Conservation (phyloP, 208 protist genomes). For the Naegleria fowleri region DNA sequence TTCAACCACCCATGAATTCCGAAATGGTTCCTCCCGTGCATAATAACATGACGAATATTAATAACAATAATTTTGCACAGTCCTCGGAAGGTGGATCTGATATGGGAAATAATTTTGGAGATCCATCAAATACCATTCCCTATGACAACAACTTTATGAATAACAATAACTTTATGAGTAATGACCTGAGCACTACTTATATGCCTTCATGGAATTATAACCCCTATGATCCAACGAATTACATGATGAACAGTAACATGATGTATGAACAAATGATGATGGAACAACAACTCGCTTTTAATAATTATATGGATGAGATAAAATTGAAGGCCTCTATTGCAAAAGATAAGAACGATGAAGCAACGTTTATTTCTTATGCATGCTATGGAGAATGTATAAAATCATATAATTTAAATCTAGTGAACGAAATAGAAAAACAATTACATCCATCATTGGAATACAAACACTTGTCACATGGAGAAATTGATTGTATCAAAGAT, state of each 20-base stretch:
- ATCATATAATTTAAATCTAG: neutral
- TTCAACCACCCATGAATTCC: too few relatives aligned
- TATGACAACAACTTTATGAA: too few relatives aligned
- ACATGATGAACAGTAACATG: neutral
- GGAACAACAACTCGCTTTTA: neutral
- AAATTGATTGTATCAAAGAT: neutral
- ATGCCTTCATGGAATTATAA: neutral
- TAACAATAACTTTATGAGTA: neutral
- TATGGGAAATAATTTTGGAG: neutral
- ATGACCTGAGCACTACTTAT: neutral
- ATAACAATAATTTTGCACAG: too few relatives aligned
- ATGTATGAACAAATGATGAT: neutral
- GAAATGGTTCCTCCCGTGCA: neutral
- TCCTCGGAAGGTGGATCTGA: too few relatives aligned
- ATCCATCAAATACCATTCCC: neutral
- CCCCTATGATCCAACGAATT: neutral
- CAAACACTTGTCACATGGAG: neutral
- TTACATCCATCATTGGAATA: neutral
- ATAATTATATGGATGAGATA: neutral
- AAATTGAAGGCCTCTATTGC: neutral
- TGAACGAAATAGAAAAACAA: neutral
- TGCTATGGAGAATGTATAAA: neutral
- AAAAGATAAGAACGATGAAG: neutral
- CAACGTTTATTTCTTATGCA: neutral
- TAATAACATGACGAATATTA: neutral